These are phyloP conservation scores for Thecaphora thlaspeos DNA, from an alignment of 1,284 basidiomycete species.

Conservation along the genomic window DNA sequence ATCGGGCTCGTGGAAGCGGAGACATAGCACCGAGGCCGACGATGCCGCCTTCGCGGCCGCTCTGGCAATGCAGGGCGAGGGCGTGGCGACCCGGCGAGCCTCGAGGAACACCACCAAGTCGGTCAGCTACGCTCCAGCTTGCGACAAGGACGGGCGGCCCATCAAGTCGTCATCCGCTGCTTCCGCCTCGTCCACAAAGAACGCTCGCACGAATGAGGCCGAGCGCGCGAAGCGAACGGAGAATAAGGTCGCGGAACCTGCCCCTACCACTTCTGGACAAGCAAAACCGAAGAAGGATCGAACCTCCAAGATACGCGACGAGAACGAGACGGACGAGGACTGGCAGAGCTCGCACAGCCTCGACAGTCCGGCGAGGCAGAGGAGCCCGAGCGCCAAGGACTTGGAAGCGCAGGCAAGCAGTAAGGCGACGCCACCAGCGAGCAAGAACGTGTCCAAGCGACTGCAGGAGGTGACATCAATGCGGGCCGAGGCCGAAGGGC, in stretches of 20 bases:
- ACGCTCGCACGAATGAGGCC: background rate
- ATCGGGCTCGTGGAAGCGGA: background rate
- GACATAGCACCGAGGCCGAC: conserved; percentile 1
- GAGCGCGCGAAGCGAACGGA: too few species aligned
- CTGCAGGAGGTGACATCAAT: too few species aligned
- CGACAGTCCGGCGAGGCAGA: background rate
- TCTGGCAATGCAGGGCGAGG: conserved; percentile 22
- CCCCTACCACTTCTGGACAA: too few species aligned
- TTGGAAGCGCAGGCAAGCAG: too few species aligned
- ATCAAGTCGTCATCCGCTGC: conserved; percentile 3
- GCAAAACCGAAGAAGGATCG: background rate
- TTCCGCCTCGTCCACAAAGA: conserved; percentile 2
- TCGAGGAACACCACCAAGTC: conserved; percentile 13
- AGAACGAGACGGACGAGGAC: background rate
- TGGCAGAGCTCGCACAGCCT: background rate
- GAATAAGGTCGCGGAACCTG: too few species aligned
- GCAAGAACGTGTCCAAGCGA: too few species aligned
- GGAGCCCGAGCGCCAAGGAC: background rate
- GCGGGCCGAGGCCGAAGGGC: too few species aligned
- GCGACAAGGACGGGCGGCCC: conserved; percentile 24
- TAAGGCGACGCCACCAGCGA: too few species aligned
- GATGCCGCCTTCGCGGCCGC: conserved; percentile 28
- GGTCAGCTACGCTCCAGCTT: conserved; percentile 22
- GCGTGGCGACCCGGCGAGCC: conserved; percentile 14
- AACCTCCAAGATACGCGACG: background rate